Evolutionary conservation across 1,139 yeast genomes (phyloP), one percentile per base, ranked within the genome.

Genomic region (Candida frijolesensis): DNA sequence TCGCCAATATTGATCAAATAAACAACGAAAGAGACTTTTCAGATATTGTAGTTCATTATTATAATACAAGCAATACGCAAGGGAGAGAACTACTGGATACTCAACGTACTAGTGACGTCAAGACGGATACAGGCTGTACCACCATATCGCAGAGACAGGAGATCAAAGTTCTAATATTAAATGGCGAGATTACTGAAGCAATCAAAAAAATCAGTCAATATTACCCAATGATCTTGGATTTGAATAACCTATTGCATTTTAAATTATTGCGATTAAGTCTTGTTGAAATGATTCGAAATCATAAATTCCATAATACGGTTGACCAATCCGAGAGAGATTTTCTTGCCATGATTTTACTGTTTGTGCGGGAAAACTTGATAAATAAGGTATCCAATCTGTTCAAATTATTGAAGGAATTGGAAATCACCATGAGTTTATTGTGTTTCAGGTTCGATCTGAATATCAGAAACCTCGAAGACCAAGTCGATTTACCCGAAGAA

Each of bases 351-450:
- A 76, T 87, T 8, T 79, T 88, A 18, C 67, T 71, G 14, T 87
- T 87, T 67, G 84, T 87, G 2, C 74, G 85, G 51, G 82, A 78
- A 35, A 83, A 84, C 59, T 65, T 87, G 57, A 78, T 87, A 3
- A 75, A 76, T 53, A 78, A 84, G 65, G 85, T 88, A 19, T 65
- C 81, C 43, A 72, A 71, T 68, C 66, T 85, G 65, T 63, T 68
- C 62, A 64, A 70, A 62, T 54, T 84, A 69, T 61, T 85, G 66
- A 79, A 81, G 53, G 89, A 86, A 56, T 68, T 87, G 54, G 92
- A 87, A 60, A 69, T 84, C 34, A 82, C 89, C 9, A 85, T 87
- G 89, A 84, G 90, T 49, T 70, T 84, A 47, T 68, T 87, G 32
- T 84, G 88, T 57, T 83, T 83, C 57, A 71, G 66, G 47, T 75